These are phyloP conservation scores for Hypoxylon sp. DNA, from an alignment of 2,329 filamentous ascomycete species.

Conservation along the genomic window DNA sequence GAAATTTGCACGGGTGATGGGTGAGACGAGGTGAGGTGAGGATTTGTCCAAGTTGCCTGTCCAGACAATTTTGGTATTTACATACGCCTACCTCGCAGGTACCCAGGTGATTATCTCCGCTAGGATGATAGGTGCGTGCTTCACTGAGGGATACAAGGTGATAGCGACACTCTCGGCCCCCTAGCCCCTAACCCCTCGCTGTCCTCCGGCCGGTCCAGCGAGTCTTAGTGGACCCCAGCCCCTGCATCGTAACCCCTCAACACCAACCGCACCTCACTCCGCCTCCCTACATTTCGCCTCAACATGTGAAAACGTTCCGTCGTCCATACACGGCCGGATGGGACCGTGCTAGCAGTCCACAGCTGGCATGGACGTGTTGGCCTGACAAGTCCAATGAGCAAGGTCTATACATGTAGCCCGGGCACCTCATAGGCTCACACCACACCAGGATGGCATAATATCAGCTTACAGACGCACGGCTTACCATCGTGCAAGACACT, in stretches of 20 bases:
- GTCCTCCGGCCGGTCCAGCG: too few species aligned
- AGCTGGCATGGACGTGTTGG: neutral
- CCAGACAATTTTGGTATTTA: slow-evolving; percentile 21
- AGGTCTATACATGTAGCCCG: neutral
- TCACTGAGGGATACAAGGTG: too few species aligned
- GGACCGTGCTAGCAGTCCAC: too few species aligned
- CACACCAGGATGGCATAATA: neutral
- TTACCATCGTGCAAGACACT: neutral
- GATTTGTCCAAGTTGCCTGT: slow-evolving; percentile 16
- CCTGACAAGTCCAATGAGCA: neutral
- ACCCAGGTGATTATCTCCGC: too few species aligned
- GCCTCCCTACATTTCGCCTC: neutral
- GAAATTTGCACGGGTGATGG: neutral
- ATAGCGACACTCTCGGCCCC: too few species aligned
- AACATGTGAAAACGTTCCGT: neutral
- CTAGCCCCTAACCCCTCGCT: too few species aligned
- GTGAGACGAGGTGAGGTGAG: slow-evolving; percentile 18
- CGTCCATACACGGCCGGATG: too few species aligned
- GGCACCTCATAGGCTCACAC: neutral
- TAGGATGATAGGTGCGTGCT: neutral
- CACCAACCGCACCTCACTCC: neutral
- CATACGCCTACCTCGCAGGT: too few species aligned
- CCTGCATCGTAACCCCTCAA: too few species aligned
- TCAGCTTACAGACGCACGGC: neutral
- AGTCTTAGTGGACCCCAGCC: too few species aligned